Conservation (phyloP, 2,329 filamentous ascomycete genomes). For the Ophiostoma sp. region DNA sequence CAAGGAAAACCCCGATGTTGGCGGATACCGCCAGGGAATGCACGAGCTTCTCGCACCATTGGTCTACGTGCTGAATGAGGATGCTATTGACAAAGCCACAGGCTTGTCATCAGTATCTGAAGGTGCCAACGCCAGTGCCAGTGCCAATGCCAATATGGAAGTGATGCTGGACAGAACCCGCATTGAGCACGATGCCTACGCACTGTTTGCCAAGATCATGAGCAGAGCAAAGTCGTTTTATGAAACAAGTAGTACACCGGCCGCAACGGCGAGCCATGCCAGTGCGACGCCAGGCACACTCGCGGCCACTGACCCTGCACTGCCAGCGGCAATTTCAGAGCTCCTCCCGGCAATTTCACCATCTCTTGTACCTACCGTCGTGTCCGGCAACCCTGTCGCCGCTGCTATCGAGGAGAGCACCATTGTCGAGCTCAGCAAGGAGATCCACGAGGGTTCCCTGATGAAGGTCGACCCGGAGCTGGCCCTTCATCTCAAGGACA, state of each 20-base stretch:
- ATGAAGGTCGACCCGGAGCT: slow-evolving; percentile 48
- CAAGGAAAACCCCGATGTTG: slow-evolving; percentile 79
- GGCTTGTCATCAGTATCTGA: slow-evolving; percentile 26
- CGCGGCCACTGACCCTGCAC: background rate
- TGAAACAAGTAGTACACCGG: slow-evolving; percentile 54
- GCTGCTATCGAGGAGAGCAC: slow-evolving; percentile 44
- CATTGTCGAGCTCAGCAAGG: slow-evolving; percentile 79
- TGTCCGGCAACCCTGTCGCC: background rate
- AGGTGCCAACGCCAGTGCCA: slow-evolving; percentile 34
- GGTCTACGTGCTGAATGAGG: slow-evolving; percentile 74
- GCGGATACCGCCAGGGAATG: slow-evolving; percentile 96
- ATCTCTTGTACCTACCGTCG: background rate
- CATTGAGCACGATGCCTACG: slow-evolving; percentile 87
- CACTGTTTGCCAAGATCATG: slow-evolving; percentile 83
- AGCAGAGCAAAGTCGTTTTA: slow-evolving; percentile 81
- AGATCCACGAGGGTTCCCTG: slow-evolving; percentile 79
- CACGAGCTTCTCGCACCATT: slow-evolving; percentile 91
- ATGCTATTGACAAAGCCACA: slow-evolving; percentile 52
- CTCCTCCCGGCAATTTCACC: slow-evolving; percentile 22
- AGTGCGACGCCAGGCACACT: background rate
- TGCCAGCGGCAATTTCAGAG: background rate
- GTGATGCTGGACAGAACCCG: slow-evolving; percentile 66
- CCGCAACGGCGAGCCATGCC: background rate
- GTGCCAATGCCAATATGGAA: slow-evolving; percentile 48
- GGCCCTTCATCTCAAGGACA: slow-evolving; percentile 64